A percentile compares a stretch with the other conserved stretches of the same genome.
These are phyloP conservation scores for Lactifluus volemus DNA, from an alignment of 768 basidiomycete genomes.

Conservation along the genomic window DNA sequence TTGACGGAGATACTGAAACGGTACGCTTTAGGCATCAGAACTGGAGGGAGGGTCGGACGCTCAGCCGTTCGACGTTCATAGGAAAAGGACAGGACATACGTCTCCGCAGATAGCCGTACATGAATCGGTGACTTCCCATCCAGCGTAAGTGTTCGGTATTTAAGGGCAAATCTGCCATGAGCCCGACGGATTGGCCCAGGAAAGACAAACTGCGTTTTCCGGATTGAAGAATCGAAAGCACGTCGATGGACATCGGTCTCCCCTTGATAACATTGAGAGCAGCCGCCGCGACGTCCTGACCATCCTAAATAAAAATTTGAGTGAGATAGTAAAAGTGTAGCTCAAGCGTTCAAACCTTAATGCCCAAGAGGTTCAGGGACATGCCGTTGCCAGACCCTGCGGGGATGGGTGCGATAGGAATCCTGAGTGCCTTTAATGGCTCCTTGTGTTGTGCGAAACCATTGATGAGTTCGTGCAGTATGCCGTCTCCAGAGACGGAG, in stretches of 20 bases:
- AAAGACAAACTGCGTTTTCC: slow-evolving; percentile 61
- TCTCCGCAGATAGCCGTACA: slow-evolving; percentile 62
- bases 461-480: slow-evolving; percentile 77
- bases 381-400: slow-evolving; percentile 77
- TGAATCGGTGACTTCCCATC: slow-evolving; percentile 79
- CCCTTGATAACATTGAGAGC: slow-evolving; percentile 79
- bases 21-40: slow-evolving; percentile 53
- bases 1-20: slow-evolving; percentile 65
- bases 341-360: slow-evolving; percentile 35
- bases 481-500: slow-evolving; percentile 75
- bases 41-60: slow-evolving; percentile 27
- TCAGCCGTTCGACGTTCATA: not conserved
- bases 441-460: slow-evolving; percentile 63
- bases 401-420: slow-evolving; percentile 72
- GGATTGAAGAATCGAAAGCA: slow-evolving; percentile 68
- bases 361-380: slow-evolving; percentile 63
- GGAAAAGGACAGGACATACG: slow-evolving; percentile 33
- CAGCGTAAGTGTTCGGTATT: slow-evolving; percentile 79
- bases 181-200: slow-evolving; percentile 73
- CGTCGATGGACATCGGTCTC: slow-evolving; percentile 61
- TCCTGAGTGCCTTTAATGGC: slow-evolving; percentile 49
- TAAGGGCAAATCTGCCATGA: slow-evolving; percentile 80
- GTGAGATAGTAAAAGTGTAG: not conserved
- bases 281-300: slow-evolving; percentile 62
- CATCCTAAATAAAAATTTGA: slow-evolving; percentile 36